Base-by-base conservation (phyloP, 495 filamentous ascomycete genomes). In the Bombardia bombarda region DNA sequence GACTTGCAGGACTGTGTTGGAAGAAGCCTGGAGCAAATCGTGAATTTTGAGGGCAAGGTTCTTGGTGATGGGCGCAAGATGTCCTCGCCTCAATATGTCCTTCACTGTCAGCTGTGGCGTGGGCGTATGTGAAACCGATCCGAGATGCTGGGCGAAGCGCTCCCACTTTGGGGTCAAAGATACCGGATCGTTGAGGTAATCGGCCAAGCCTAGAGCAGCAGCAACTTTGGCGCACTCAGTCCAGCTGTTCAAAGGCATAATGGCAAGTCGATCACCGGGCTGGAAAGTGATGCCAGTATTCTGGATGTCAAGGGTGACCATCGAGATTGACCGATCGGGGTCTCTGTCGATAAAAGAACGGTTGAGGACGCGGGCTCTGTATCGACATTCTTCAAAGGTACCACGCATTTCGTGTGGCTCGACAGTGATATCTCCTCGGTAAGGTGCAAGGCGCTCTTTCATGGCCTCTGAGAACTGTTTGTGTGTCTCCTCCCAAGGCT, bases 381-480 rank as follows among this genome's bases (percentile, higher is more conserved):
- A 71, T 18, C 71, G 63, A 40, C 70, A 72, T 49, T 75, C 70
- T 42, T 72, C 67, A 42, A 73, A 74, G 4, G 61, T 69, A 3
- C 71, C 69, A 35, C 71, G 64, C 66, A 73, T 71, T 40, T 73
- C 58, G 43, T 72, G 61, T 2, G 71, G 68, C 36, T 73, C 68
- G 6, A 72, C 55, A 7, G 55, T 38, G 32, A 73, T 56, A 12
- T 50, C 47, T 6, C 65, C 60, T 14, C 71, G 61, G 42, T 58
- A 69, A 0, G 68, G 70, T 37, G 69, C 64, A 10, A 73, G 61
- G 12, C 70, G 63, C 43, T 75, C 71, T 43, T 70, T 72, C 69
- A 75, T 75, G 5, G 70, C 64, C 42, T 73, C 69, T 1, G 68
- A 73, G 40, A 73, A 65, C 49, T 70, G 69, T 34, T 47, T 57